Evolutionary conservation across 768 basidiomycete species (phyloP), one percentile per base, ranked within the genome.

Genomic region (Butyriboletus loyo): DNA sequence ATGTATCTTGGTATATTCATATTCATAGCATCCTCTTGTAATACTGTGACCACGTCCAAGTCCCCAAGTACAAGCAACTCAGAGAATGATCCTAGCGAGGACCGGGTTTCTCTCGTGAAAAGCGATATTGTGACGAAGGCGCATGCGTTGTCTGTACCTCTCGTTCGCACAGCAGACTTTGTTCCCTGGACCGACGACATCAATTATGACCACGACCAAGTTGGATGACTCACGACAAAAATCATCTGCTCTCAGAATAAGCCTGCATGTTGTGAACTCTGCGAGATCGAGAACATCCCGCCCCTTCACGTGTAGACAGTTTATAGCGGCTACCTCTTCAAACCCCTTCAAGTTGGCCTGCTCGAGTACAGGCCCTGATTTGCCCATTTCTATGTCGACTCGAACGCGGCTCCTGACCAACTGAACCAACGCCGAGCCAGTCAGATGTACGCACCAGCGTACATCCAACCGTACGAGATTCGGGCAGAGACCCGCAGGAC

Each of bases 371-470:
- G 30, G 36, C 27, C 15, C 52, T n/a, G 50, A 25, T 32, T 52
- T 51, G 25, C 15, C 37, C 22, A 17, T 24, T 31, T 37, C 43
- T n/a, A 11, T 19, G 37, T 49, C 22, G 36, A n/a, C 39, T n/a
- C 11, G 51, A 21, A 63, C 43, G 24, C 82, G 73, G 50, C 72
- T 76, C 45, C 58, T 63, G 39, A 81, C 81, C 15, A 85, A 66
- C 30, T 75, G 67, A 35, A 80, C 82, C 35, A 85, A 66, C 21
- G 77, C 77, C 2, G 61, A 65, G 19, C 83, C 82, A 27, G 73
- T 75, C 7, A 86, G 62, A 50, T 81, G 75, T 11, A 76, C 73
- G 58, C 83, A 85, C 83, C 81, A 85, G 25, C 81, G 75, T 44
- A 85, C 64, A 61, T 85, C 81, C 46, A 86, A 62, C 42, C 69